A percentile compares a stretch with the other conserved stretches of the same genome.
phyloP scores from a whole-genome alignment of 306 rosid genomes.

The Castanea crenata region DNA sequence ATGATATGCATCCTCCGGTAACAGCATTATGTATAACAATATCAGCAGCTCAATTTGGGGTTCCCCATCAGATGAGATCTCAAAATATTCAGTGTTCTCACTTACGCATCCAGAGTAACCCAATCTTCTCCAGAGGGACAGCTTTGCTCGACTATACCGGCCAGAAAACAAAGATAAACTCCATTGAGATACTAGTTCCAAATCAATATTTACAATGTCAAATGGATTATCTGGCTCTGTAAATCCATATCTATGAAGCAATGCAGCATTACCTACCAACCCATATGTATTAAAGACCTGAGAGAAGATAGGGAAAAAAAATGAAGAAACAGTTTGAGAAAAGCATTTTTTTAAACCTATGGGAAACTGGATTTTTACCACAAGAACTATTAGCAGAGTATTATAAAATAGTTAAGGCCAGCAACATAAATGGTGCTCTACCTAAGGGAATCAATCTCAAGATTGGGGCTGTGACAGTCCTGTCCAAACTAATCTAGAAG shows the following conservation, averaged over 20 bases:
- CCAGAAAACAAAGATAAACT: conserved; percentile 57
- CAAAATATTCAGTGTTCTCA: conserved; percentile 69
- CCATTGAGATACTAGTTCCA: conserved; percentile 73
- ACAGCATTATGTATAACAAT: conserved; percentile 53
- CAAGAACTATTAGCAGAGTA: neutral
- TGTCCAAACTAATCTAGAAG: neutral
- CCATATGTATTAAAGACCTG: conserved; percentile 93
- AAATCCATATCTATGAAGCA: conserved; percentile 92
- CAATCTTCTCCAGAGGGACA: conserved; percentile 75
- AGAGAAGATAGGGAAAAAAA: conserved; percentile 8
- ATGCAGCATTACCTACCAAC: conserved; percentile 79
- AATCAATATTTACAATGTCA: conserved; percentile 79
- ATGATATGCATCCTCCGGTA: conserved; percentile 54
- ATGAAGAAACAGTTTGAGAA: neutral
- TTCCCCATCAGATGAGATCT: conserved; percentile 75
- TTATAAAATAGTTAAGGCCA: neutral
- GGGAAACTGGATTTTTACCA: neutral
- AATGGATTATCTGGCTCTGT: conserved; percentile 73
- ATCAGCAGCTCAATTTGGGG: conserved; percentile 72
- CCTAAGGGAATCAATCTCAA: neutral
- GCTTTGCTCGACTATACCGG: conserved; percentile 63
- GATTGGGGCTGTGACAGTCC: neutral
- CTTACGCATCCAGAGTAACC: conserved; percentile 48
- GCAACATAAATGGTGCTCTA: neutral
- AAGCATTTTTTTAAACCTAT: neutral